Base-by-base conservation (phyloP, 306 rosid species). In the Fagus crenata region DNA sequence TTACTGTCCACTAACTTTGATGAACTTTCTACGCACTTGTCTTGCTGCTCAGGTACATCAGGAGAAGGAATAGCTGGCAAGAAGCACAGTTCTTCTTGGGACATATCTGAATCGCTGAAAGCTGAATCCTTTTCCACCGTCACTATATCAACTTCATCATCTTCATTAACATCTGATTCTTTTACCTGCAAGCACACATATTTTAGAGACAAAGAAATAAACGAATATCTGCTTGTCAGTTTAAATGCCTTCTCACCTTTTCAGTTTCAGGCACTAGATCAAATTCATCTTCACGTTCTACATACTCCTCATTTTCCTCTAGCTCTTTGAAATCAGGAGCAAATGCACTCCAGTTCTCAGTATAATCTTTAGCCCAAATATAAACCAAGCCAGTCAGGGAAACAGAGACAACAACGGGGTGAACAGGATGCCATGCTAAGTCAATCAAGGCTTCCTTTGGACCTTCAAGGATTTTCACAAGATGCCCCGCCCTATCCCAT, bases 281-380 rank as follows among this genome's bases (percentile, higher is more conserved):
- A 86, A 96, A 96, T 63, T 96, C 99, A 82, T 96, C 99, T 84
- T 95, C 99, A 41, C 91, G 85, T 78, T 95, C 99, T 2, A 95
- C 85, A 8, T 95, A 92, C 82, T 95, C 98, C 80, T 92, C 98
- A 43, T 95, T 95, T 87, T 95, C 99, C 80, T 95, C 99, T 3
- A 95, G 97, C 89, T 95, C 99, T 81, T 95, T 95, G 81, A 95
- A 95, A 81, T 95, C 99, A 64, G 97, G 99, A 78, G 99, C 99
- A 89, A 95, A 95, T 69, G 99, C 97, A 88, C 99, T 95, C 99
- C 97, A 92, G 75, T 91, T 92, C 89, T 95, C 99, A 18, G 97
- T 95, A 75, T 92, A 92, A 84, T 95, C 99, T 87, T 95, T 95
- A 35, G 99, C 99, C 97, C 99, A 95, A 31, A 95, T 92, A 81